Percentiles rank a stretch among this genome's conserved stretches.
Conservation (phyloP, 2,329 filamentous ascomycete genomes). For the Didymella keratinophila region DNA sequence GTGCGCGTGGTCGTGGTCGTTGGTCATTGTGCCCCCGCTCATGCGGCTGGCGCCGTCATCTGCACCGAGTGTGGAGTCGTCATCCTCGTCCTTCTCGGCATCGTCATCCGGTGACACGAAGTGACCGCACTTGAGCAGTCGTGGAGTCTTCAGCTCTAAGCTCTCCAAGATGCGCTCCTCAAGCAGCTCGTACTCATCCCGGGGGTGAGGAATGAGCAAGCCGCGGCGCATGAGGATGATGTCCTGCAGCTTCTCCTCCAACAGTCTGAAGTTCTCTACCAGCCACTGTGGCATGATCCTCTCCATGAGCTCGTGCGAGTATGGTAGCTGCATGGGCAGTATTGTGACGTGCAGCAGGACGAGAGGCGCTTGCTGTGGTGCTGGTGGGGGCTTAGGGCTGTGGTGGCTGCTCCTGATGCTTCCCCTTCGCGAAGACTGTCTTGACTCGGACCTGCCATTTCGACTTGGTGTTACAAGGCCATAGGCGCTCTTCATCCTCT, state of each 20-base stretch:
- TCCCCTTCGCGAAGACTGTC: slow-evolving; percentile 40
- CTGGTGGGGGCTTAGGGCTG: slow-evolving; percentile 38
- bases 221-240: slow-evolving; percentile 74
- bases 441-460: slow-evolving; percentile 44
- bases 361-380: slow-evolving; percentile 66
- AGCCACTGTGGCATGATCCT: slow-evolving; percentile 61
- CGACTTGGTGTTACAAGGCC: slow-evolving; percentile 45
- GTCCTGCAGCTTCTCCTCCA: slow-evolving; percentile 75
- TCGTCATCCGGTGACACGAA: slow-evolving; percentile 61
- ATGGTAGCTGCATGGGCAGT: slow-evolving; percentile 72
- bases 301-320: slow-evolving; percentile 58
- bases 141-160: slow-evolving; percentile 73
- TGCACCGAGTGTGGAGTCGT: slow-evolving; percentile 46
- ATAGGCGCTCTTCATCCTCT: slow-evolving; percentile 43
- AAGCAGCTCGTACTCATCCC: slow-evolving; percentile 80
- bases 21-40: slow-evolving; percentile 47
- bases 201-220: slow-evolving; percentile 77
- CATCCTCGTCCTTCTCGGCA: slow-evolving; percentile 51
- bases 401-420: slow-evolving; percentile 40
- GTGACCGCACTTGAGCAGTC: slow-evolving; percentile 78
- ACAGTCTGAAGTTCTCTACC: slow-evolving; percentile 68
- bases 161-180: slow-evolving; percentile 80
- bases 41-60: slow-evolving; percentile 48
- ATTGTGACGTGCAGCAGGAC: slow-evolving; percentile 81
- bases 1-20: slow-evolving; percentile 38